phyloP scores from a whole-genome alignment of 306 rosid species.

The Notholithocarpus densiflorus region DNA sequence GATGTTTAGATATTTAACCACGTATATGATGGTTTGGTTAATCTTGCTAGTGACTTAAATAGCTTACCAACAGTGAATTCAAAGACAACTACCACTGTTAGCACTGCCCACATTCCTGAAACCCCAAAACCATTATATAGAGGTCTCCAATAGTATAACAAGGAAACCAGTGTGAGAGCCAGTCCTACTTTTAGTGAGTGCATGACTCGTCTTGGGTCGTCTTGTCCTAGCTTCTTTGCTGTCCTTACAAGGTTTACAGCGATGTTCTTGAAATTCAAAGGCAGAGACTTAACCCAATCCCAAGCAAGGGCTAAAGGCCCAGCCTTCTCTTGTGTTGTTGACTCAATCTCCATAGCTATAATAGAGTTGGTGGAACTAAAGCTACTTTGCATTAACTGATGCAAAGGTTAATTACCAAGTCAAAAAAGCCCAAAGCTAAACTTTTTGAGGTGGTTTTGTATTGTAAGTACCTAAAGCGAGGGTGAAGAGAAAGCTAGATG shows the following conservation, averaged over 20 bases:
- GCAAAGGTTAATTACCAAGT: background rate
- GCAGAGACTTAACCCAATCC: constrained; percentile 32
- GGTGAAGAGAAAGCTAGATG: constrained; percentile 8
- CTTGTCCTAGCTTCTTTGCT: constrained; percentile 61
- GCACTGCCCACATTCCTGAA: constrained; percentile 91
- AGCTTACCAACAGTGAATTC: constrained; percentile 82
- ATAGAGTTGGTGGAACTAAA: background rate
- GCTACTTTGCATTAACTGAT: background rate
- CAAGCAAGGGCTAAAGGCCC: constrained; percentile 10
- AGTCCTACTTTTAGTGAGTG: constrained; percentile 91
- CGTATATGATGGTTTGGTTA: too few relatives aligned
- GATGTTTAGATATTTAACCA: background rate
- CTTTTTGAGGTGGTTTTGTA: constrained; percentile 3
- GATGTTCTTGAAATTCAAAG: constrained; percentile 35
- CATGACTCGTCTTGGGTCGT: constrained; percentile 80
- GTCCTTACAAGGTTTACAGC: constrained; percentile 29
- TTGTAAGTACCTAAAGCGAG: constrained; percentile 4
- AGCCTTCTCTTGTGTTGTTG: constrained; percentile 26
- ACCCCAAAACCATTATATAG: constrained; percentile 80
- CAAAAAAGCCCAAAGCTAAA: background rate
- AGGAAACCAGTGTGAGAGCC: constrained; percentile 83
- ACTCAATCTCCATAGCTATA: constrained; percentile 51
- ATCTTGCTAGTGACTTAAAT: too few relatives aligned
- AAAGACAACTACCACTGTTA: constrained; percentile 82
- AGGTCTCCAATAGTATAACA: constrained; percentile 65